Evolutionary conservation across 2,329 filamentous ascomycete genomes (phyloP).

Genomic region (Truncatella angustata): DNA sequence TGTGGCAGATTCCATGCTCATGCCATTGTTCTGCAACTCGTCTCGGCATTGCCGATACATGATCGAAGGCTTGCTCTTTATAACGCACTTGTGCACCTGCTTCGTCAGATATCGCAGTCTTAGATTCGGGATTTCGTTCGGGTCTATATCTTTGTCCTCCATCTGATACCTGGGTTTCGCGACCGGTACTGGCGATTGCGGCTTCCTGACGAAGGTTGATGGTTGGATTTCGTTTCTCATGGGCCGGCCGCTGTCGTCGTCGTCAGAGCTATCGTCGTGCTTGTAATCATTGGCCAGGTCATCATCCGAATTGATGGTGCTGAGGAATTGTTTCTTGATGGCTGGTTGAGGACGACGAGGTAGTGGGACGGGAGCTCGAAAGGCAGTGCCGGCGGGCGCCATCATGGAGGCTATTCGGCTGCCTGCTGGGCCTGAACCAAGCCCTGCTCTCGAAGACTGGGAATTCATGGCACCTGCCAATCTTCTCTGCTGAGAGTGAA

Average conservation of each 20-base stretch:
- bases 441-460: conserved; percentile 32
- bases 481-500: conserved; percentile 12
- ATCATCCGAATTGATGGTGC: conserved; percentile 27
- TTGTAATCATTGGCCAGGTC: conserved; percentile 30
- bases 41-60: conserved; percentile 27
- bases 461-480: conserved; percentile 1
- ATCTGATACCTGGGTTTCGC: conserved; percentile 11
- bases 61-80: conserved; percentile 22
- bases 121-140: conserved; percentile 28
- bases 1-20: conserved; percentile 9
- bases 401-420: conserved; percentile 59
- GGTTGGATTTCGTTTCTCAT: conserved; percentile 31
- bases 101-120: conserved; percentile 27
- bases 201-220: conserved; percentile 27
- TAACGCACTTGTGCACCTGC: conserved; percentile 26
- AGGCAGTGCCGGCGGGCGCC: conserved; percentile 74
- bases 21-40: conserved; percentile 19
- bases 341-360: conserved; percentile 29
- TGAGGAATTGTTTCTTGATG: conserved; percentile 25
- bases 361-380: conserved; percentile 46
- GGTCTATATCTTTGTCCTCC: conserved; percentile 20
- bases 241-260: conserved; percentile 24
- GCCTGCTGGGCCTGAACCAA: conserved; percentile 8
- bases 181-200: conserved; percentile 9
- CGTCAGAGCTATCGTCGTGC: conserved; percentile 29